Base-by-base conservation (phyloP, 352 stramenopile species). In the Elongisporangium anandrum region DNA sequence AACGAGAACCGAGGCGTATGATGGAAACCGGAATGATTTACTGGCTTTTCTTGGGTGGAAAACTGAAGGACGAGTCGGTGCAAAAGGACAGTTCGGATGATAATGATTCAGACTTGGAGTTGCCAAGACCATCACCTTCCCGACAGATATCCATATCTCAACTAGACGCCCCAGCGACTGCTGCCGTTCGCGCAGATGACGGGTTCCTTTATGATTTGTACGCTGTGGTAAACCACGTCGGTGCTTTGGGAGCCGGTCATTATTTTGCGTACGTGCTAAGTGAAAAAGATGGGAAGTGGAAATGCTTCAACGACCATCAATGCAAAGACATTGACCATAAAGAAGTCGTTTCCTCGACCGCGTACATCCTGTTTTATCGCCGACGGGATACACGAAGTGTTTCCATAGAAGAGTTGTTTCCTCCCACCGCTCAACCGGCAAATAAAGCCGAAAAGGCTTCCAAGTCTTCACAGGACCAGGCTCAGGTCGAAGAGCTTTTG, bases 151-250 rank as follows among this genome's bases (percentile, higher is more conserved):
- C 60, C 24, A 60, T 60, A 17, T 70, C 81, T 12, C 68, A 77
- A 3, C 61, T 92, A 50, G 68, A 90, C 50, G 78, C 81, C 3
- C 81, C 81, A 16, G 83, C 83, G 38, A 84, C 83, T 19, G 72
- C 79, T n/a, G 68, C 68, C 4, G 65, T 87, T 22, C 77, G 71
- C 16, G 68, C 70, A 4, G 67, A 83, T 24, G 79, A 89, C 13
- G 68, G 71, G 1, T 83, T 87, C 57, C 57, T 98, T 13, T 99
- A 99, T 61, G 96, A 99, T 69, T 74, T 99, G 29, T 99, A 99
- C 66, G 95, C 87, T 8, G 96, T 99, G 9, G 93, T 99, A 38
- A 98, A 99, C 73, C 97, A 99, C 65, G 94, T 98, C 57, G 97
- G 97, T 21, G 95, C 90, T 2, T 75, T 99, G 1, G 96, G 93